Evolutionary conservation across 495 filamentous ascomycete genomes (phyloP).

Genomic region (Aspergillus baeticus): DNA sequence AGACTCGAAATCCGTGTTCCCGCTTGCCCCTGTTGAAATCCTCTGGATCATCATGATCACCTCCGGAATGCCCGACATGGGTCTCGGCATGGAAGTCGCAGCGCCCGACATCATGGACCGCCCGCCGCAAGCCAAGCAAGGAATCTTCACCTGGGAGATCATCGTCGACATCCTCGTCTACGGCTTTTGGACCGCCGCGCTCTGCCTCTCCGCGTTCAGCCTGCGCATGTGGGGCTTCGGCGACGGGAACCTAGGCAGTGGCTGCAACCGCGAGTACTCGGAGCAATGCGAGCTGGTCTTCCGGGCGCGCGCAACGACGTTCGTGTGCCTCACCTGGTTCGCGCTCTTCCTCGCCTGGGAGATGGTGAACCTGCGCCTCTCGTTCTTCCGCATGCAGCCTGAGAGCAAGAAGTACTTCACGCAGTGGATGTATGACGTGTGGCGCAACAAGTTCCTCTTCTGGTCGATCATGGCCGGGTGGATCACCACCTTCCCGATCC

Average conservation of each 20-base stretch:
- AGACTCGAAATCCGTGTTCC: slow-evolving; percentile 64
- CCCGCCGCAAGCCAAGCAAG: slow-evolving; percentile 62
- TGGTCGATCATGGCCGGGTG: slow-evolving; percentile 63
- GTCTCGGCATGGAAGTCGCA: slow-evolving; percentile 68
- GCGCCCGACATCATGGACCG: slow-evolving; percentile 66
- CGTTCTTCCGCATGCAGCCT: slow-evolving; percentile 63
- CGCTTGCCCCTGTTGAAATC: slow-evolving; percentile 69
- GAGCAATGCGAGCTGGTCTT: slow-evolving; percentile 63
- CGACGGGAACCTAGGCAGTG: slow-evolving; percentile 58
- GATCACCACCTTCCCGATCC: slow-evolving; percentile 62
- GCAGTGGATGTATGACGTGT: slow-evolving; percentile 56
- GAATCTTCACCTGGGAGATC: slow-evolving; percentile 69
- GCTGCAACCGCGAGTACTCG: slow-evolving; percentile 61
- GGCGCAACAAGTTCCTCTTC: slow-evolving; percentile 69
- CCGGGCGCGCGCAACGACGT: slow-evolving; percentile 69
- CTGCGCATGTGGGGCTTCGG: slow-evolving; percentile 69
- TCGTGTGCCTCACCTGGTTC: slow-evolving; percentile 73
- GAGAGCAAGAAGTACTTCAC: slow-evolving; percentile 46
- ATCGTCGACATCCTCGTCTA: slow-evolving; percentile 69
- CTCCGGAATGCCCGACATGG: slow-evolving; percentile 71
- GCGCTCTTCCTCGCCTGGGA: slow-evolving; percentile 76
- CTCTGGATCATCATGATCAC: slow-evolving; percentile 80
- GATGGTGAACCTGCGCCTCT: slow-evolving; percentile 61
- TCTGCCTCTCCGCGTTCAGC: slow-evolving; percentile 64
- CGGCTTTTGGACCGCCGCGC: slow-evolving; percentile 66